Percentiles rank a stretch among this genome's conserved stretches.
phyloP scores from a whole-genome alignment of 1,284 basidiomycete genomes.

The Cryptococcus sp. region DNA sequence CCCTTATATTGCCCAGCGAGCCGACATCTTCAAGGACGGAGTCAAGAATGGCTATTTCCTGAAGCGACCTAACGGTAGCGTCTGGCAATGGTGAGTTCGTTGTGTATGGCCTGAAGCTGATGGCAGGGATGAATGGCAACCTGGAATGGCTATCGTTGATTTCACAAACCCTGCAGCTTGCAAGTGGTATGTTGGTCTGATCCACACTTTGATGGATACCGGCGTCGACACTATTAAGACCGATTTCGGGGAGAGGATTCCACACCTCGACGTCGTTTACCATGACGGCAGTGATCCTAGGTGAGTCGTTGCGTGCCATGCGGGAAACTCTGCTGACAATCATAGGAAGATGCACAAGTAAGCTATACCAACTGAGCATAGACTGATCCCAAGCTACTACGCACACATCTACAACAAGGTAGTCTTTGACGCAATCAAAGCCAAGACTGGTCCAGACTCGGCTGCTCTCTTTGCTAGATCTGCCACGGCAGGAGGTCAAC shows the following conservation, averaged over 20 bases:
- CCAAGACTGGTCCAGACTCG: slow-evolving; percentile 60
- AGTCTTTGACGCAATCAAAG: slow-evolving; percentile 61
- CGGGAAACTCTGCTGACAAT: neutral
- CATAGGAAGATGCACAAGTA: slow-evolving; percentile 35
- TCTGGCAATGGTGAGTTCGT: slow-evolving; percentile 61
- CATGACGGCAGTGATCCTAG: slow-evolving; percentile 64
- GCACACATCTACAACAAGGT: slow-evolving; percentile 64
- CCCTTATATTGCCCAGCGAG: slow-evolving; percentile 54
- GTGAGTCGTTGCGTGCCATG: slow-evolving; percentile 1
- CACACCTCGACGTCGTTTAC: slow-evolving; percentile 60
- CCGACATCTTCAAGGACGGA: slow-evolving; percentile 65
- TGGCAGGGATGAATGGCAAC: slow-evolving; percentile 64
- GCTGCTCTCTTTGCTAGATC: slow-evolving; percentile 67
- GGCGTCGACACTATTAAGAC: slow-evolving; percentile 62
- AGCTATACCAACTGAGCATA: slow-evolving; percentile 1
- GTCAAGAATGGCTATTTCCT: slow-evolving; percentile 64
- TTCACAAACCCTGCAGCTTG: slow-evolving; percentile 64
- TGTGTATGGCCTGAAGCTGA: neutral
- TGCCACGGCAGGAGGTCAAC: slow-evolving; percentile 63
- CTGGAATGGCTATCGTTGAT: slow-evolving; percentile 64
- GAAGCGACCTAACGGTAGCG: slow-evolving; percentile 62
- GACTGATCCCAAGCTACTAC: slow-evolving; percentile 57
- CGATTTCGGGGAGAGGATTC: slow-evolving; percentile 64
- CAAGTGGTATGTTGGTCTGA: slow-evolving; percentile 62
- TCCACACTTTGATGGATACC: slow-evolving; percentile 60